Percentiles rank a stretch among this genome's conserved stretches.
Conservation (phyloP, 148 eudicot species). For the Fallopia convolvulus region DNA sequence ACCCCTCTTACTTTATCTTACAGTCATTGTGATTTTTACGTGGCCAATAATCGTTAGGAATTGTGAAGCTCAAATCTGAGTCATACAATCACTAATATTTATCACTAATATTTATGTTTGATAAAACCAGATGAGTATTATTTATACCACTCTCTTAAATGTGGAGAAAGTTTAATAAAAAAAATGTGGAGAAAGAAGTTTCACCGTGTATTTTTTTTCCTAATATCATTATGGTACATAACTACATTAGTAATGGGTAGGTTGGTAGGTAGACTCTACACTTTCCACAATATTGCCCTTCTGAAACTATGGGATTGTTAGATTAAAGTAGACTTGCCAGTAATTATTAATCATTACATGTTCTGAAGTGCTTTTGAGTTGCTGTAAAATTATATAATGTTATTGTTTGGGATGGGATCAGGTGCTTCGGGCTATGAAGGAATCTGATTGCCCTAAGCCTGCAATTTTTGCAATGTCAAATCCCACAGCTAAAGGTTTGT, state of each 20-base stretch:
- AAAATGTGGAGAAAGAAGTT: background rate
- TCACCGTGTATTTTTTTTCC: background rate
- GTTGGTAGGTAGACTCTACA: background rate
- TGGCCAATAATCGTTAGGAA: background rate
- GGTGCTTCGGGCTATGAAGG: constrained; percentile 92
- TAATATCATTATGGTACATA: background rate
- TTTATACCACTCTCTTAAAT: background rate
- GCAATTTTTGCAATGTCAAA: constrained; percentile 99
- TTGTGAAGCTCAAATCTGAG: background rate
- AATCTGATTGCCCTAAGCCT: constrained; percentile 78
- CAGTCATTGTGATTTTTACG: background rate
- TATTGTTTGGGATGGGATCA: constrained; percentile 20
- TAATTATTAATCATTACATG: background rate
- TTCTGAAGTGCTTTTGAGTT: constrained; percentile 2
- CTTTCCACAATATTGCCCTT: background rate
- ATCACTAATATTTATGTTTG: background rate
- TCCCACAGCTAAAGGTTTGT: constrained; percentile 89
- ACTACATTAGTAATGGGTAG: background rate
- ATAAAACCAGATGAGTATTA: background rate
- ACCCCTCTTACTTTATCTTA: background rate
- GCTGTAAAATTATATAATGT: background rate
- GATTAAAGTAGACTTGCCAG: background rate
- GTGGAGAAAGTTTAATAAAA: background rate
- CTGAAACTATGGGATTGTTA: background rate
- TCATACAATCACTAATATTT: background rate